phyloP scores from a whole-genome alignment of 805 yeast genomes.

The Metschnikowia arizonensis region DNA sequence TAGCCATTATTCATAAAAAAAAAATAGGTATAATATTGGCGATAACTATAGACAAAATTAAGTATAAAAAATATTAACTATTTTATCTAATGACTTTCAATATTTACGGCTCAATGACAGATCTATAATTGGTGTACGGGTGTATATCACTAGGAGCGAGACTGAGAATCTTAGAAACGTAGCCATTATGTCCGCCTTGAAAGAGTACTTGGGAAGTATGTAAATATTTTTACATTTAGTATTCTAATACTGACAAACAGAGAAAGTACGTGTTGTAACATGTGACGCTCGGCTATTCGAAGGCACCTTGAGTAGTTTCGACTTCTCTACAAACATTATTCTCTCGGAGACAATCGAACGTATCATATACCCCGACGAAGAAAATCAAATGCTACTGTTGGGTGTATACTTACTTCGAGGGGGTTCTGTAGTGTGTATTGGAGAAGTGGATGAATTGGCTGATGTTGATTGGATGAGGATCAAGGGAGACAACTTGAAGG shows the following conservation, averaged over 20 bases:
- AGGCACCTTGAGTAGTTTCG: constrained; percentile 52
- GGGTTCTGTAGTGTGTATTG: constrained; percentile 54
- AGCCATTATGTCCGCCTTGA: constrained; percentile 28
- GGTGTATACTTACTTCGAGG: constrained; percentile 57
- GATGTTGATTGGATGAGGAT: constrained; percentile 42
- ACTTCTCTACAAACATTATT: constrained; percentile 59
- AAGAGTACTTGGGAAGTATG: constrained; percentile 33
- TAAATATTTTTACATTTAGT: constrained; percentile 5
- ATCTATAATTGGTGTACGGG: constrained; percentile 5
- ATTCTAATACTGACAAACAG: constrained; percentile 23
- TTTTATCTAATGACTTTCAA: too few species aligned
- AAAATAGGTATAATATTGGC: too few species aligned
- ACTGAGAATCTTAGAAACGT: neutral
- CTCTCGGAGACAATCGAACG: constrained; percentile 51
- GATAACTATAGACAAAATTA: too few species aligned
- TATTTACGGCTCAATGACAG: too few species aligned
- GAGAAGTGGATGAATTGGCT: constrained; percentile 44
- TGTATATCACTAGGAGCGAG: neutral
- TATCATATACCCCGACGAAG: constrained; percentile 41
- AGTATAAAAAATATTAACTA: too few species aligned
- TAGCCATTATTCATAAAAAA: too few species aligned
- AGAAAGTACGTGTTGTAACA: constrained; percentile 52
- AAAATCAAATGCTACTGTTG: constrained; percentile 38
- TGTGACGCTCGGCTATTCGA: constrained; percentile 53
- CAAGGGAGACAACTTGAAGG: constrained; percentile 30